phyloP scores from a whole-genome alignment of 108 stramenopile species.

The Seminavis robusta region DNA sequence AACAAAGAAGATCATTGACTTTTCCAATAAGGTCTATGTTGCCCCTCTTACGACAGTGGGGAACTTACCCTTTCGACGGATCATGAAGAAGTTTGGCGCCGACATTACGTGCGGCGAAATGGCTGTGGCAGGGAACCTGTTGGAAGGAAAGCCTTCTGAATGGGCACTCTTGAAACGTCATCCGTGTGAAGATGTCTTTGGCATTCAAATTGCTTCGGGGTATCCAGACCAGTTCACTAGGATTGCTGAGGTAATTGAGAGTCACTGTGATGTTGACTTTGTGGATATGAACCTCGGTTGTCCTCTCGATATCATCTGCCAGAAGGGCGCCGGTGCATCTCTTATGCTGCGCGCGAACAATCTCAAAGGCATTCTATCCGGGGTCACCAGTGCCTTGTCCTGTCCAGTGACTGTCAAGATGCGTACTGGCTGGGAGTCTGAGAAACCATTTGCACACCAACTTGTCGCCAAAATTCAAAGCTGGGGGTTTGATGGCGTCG shows the following conservation, averaged over 20 bases:
- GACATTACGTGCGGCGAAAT: slow-evolving; percentile 99
- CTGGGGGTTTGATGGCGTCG: slow-evolving; percentile 61
- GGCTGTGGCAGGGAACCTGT: slow-evolving; percentile 84
- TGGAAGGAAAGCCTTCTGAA: slow-evolving; percentile 86
- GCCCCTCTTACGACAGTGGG: slow-evolving; percentile 99
- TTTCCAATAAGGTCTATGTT: slow-evolving; percentile 94
- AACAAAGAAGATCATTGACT: slow-evolving; percentile 84
- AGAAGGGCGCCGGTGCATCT: slow-evolving; percentile 88
- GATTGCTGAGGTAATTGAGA: slow-evolving; percentile 64
- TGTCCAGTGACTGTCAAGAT: slow-evolving; percentile 96
- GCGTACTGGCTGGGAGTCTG: slow-evolving; percentile 94
- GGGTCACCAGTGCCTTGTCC: slow-evolving; percentile 60
- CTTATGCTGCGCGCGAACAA: slow-evolving; percentile 86
- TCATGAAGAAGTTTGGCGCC: slow-evolving; percentile 94
- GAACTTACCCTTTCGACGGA: slow-evolving; percentile 95
- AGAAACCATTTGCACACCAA: slow-evolving; percentile 86
- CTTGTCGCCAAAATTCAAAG: slow-evolving; percentile 80
- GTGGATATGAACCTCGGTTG: slow-evolving; percentile 98
- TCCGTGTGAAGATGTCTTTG: slow-evolving; percentile 92
- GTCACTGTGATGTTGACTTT: slow-evolving; percentile 85
- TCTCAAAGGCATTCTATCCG: slow-evolving; percentile 71
- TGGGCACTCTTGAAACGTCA: slow-evolving; percentile 95
- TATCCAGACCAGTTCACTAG: slow-evolving; percentile 88
- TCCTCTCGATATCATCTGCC: slow-evolving; percentile 94
- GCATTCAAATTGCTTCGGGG: slow-evolving; percentile 93